phyloP scores from a whole-genome alignment of 2,329 filamentous ascomycete species.

The Diaporthe aspalathi region DNA sequence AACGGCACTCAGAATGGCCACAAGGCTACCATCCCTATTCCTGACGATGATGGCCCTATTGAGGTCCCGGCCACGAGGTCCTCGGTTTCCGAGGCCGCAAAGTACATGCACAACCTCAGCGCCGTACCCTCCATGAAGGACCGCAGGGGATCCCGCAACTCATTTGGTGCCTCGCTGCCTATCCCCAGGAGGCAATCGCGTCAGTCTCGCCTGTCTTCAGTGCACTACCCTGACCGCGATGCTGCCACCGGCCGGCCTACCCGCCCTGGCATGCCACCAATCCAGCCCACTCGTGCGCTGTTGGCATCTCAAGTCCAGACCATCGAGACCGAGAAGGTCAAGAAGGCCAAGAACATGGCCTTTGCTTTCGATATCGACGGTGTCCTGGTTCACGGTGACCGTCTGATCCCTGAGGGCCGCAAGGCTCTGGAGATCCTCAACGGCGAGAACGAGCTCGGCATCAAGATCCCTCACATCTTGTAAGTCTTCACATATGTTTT shows the following conservation, averaged over 20 bases:
- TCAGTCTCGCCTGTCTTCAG: slow-evolving; percentile 74
- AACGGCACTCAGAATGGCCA: slow-evolving; percentile 39
- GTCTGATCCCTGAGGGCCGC: slow-evolving; percentile 75
- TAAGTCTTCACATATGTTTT: slow-evolving; percentile 1
- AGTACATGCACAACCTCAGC: slow-evolving; percentile 80
- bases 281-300: slow-evolving; percentile 73
- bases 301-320: slow-evolving; percentile 78
- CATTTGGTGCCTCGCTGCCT: slow-evolving; percentile 77
- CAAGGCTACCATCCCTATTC: slow-evolving; percentile 52
- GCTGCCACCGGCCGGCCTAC: slow-evolving; percentile 57
- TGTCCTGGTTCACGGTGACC: slow-evolving; percentile 79
- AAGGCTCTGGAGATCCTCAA: slow-evolving; percentile 77
- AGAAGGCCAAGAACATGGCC: slow-evolving; percentile 80
- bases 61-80: slow-evolving; percentile 78
- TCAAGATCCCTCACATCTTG: slow-evolving; percentile 81
- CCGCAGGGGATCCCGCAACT: slow-evolving; percentile 77
- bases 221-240: slow-evolving; percentile 55
- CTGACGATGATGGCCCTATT: slow-evolving; percentile 65
- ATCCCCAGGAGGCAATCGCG: slow-evolving; percentile 76
- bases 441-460: slow-evolving; percentile 80
- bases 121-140: slow-evolving; percentile 75
- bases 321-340: slow-evolving; percentile 73
- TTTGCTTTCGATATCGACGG: slow-evolving; percentile 86
- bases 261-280: slow-evolving; percentile 67
- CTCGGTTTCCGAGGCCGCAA: slow-evolving; percentile 73